Evolutionary conservation across 2,329 filamentous ascomycete genomes (phyloP).

Genomic region (Dendryphion nanum): DNA sequence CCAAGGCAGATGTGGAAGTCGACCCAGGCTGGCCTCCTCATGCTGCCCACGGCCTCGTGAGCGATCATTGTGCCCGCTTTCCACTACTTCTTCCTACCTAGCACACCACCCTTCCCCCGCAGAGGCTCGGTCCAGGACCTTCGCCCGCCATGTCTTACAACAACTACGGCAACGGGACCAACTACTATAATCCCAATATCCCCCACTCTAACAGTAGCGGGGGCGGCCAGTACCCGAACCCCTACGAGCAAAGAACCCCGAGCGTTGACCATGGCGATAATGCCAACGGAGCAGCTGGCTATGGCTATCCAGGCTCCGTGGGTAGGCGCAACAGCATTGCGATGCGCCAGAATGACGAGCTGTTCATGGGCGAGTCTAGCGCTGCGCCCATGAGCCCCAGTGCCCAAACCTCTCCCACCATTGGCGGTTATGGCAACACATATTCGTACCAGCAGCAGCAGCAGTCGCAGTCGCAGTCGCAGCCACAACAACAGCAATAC

Average conservation of each 20-base stretch:
- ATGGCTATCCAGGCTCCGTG: constrained; percentile 35
- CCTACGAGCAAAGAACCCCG: constrained; percentile 54
- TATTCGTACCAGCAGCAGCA: constrained; percentile 43
- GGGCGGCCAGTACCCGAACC: constrained; percentile 36
- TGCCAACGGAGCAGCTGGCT: constrained; percentile 47
- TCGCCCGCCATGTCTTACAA: constrained; percentile 52
- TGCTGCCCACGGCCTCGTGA: constrained; percentile 39
- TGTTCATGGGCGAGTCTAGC: constrained; percentile 55
- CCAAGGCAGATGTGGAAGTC: constrained; percentile 15
- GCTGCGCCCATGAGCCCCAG: constrained; percentile 28
- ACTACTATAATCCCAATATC: constrained; percentile 47
- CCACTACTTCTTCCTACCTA: neutral
- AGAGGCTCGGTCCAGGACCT: neutral
- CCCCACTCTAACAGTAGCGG: constrained; percentile 40
- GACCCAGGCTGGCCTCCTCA: constrained; percentile 19
- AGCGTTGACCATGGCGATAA: constrained; percentile 81
- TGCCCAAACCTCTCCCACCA: constrained; percentile 26
- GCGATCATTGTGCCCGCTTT: constrained; percentile 9
- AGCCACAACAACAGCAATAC: constrained; percentile 49
- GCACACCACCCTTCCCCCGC: too few species aligned
- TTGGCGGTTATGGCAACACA: constrained; percentile 13
- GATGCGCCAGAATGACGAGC: constrained; percentile 54
- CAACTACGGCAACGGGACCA: constrained; percentile 56
- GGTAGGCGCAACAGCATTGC: constrained; percentile 37
- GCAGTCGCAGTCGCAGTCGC: constrained; percentile 31